These are phyloP conservation scores for Entomophthora muscae DNA, from an alignment of 371 early-diverging fungal species.

Conservation along the genomic window DNA sequence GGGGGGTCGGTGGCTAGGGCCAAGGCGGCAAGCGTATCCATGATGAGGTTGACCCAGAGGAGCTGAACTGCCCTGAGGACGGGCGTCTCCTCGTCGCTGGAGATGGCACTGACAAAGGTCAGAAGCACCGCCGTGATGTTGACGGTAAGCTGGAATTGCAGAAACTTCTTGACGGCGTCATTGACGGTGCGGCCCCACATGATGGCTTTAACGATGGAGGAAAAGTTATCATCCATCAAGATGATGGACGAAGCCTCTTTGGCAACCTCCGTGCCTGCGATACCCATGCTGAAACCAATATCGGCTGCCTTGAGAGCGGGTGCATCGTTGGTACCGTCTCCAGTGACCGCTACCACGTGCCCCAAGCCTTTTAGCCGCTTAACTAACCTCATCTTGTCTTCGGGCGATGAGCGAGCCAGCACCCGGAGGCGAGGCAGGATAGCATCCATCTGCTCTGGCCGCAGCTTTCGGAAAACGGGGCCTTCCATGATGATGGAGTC, in stretches of 20 bases:
- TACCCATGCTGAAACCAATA: slow-evolving; percentile 70
- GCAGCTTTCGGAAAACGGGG: slow-evolving; percentile 33
- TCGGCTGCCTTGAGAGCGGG: slow-evolving; percentile 64
- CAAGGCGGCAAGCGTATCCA: slow-evolving; percentile 63
- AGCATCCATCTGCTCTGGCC: slow-evolving; percentile 24
- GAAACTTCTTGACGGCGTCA: slow-evolving; percentile 61
- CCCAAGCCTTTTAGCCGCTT: slow-evolving; percentile 35
- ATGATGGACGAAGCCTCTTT: slow-evolving; percentile 66
- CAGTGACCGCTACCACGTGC: slow-evolving; percentile 63
- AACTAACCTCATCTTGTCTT: slow-evolving; percentile 54
- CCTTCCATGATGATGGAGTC: slow-evolving; percentile 54
- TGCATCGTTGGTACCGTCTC: slow-evolving; percentile 65
- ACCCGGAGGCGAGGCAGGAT: slow-evolving; percentile 44
- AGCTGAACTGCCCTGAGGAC: slow-evolving; percentile 53
- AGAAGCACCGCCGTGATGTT: slow-evolving; percentile 54
- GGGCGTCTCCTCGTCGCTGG: slow-evolving; percentile 14
- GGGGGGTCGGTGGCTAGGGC: slow-evolving; percentile 62
- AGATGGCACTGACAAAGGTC: slow-evolving; percentile 37
- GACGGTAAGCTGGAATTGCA: slow-evolving; percentile 64
- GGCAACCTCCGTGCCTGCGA: slow-evolving; percentile 63
- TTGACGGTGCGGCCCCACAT: slow-evolving; percentile 67
- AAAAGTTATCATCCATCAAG: slow-evolving; percentile 64
- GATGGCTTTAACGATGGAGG: slow-evolving; percentile 53
- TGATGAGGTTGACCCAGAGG: slow-evolving; percentile 72
- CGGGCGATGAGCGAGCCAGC: slow-evolving; percentile 52